phyloP scores from a whole-genome alignment of 192 early-diverging fungal species.

The Coemansia sp. region DNA sequence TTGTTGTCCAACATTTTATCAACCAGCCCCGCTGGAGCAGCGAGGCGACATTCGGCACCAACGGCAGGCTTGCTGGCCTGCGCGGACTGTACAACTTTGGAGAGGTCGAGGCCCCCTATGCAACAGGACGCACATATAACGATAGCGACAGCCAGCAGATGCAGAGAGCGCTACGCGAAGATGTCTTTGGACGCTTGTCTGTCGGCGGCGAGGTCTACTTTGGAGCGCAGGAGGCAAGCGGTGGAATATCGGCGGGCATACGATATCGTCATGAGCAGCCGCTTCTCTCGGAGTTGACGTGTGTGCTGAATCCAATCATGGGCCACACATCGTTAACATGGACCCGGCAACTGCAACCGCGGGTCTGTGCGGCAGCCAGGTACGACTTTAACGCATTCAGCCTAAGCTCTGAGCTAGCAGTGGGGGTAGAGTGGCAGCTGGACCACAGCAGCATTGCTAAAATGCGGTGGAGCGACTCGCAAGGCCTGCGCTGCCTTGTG shows the following conservation, averaged over 20 bases:
- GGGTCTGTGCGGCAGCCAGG: slow-evolving; percentile 70
- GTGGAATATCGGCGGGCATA: slow-evolving; percentile 74
- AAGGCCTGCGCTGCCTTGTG: slow-evolving; percentile 37
- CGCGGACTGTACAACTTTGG: slow-evolving; percentile 80
- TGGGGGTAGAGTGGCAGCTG: slow-evolving; percentile 82
- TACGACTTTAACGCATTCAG: slow-evolving; percentile 93
- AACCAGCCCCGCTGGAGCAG: slow-evolving; percentile 75
- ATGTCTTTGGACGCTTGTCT: slow-evolving; percentile 29
- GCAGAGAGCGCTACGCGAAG: slow-evolving; percentile 8
- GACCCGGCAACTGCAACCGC: slow-evolving; percentile 71
- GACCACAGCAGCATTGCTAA: slow-evolving; percentile 59
- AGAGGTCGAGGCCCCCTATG: slow-evolving; percentile 25
- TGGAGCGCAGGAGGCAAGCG: slow-evolving; percentile 78
- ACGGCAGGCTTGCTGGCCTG: slow-evolving; percentile 76
- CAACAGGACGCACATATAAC: slow-evolving; percentile 22
- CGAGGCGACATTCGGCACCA: slow-evolving; percentile 73
- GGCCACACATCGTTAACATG: slow-evolving; percentile 86
- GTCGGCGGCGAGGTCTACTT: slow-evolving; percentile 73
- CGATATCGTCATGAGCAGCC: slow-evolving; percentile 64
- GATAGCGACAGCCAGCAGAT: slow-evolving; percentile 18
- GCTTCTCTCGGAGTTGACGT: slow-evolving; percentile 57
- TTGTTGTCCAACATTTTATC: slow-evolving; percentile 57
- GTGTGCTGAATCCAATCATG: slow-evolving; percentile 88
- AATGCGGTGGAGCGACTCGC: slow-evolving; percentile 52
- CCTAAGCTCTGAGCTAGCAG: slow-evolving; percentile 83